Evolutionary conservation across 306 rosid genomes (phyloP), one percentile per base, ranked within the genome.

Genomic region (Vigna radiata): DNA sequence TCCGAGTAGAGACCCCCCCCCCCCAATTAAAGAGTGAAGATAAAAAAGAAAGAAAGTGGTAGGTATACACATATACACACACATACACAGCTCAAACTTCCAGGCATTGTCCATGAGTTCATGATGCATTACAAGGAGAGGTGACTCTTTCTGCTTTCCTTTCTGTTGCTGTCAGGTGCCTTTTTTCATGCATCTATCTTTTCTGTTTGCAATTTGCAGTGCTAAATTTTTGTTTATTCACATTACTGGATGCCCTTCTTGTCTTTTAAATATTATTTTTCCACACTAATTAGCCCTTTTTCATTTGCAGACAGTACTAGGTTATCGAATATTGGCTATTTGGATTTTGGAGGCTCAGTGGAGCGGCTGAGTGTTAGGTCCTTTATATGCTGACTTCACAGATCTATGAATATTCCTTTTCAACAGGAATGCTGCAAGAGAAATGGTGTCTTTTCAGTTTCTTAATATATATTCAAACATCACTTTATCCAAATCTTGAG

Each of bases 401-500:
- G 90, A 91, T 89, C 89, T 75, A 79, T 79, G 88, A 86, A 67
- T 84, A 77, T 91, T 84, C 85, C 48, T 78, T 65, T 77, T 47
- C 62, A 75, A 65, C 70, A 79, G 63, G 53, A 41, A 52, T 55
- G 67, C 72, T 67, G 14, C 14, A 74, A 56, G 77, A 44, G 29
- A 66, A 74, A 77, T 80, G 70, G 87, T 71, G 63, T 75, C 80
- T 83, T 75, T 76, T 80, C 82, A 60, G 75, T 61, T 83, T 80
- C 81, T 60, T 82, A 61, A 52, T 84, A 44, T 53, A 72, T 70
- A 43, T 70, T 58, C 60, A 79, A 31, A 71, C 74, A 70, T 60
- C 69, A 25, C 75, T 65, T 58, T 68, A 68, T 73, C 75, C 58
- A 47, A 55, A 75, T 75, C 48, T 23, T 59, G 75, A 73, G 47